Conservation (phyloP, 768 basidiomycete genomes). For the Symmetrospora coprosmae region DNA sequence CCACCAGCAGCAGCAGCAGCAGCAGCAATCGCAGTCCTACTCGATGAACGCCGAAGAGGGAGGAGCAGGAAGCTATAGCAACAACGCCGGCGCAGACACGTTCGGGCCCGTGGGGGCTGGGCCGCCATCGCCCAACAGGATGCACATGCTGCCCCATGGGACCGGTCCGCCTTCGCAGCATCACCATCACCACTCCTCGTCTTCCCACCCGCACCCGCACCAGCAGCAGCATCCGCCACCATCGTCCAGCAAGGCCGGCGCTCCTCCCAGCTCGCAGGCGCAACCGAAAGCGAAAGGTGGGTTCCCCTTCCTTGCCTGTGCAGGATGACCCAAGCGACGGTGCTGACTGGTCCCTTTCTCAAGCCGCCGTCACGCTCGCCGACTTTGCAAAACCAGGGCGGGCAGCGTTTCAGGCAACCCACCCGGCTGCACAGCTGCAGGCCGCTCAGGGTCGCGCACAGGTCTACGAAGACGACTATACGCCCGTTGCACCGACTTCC, state of each 20-base stretch:
- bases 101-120: constrained; percentile 6
- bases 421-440: neutral
- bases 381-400: neutral
- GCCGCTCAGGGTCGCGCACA: no score
- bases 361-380: neutral
- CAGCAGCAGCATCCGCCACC: neutral
- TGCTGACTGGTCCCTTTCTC: neutral
- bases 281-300: no score
- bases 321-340: neutral
- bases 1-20: no score
- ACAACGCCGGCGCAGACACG: no score
- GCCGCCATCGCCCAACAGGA: constrained; percentile 8
- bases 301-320: neutral
- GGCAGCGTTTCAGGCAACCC: neutral
- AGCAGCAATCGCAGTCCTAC: no score
- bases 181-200: no score
- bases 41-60: no score
- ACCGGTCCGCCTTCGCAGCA: neutral
- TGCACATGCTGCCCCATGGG: constrained; percentile 5
- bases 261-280: no score
- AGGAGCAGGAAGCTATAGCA: no score
- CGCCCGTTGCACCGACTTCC: neutral
- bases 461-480: neutral
- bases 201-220: neutral
- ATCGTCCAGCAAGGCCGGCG: neutral